Evolutionary conservation across 164 flowering plant genomes (phyloP), one percentile per base, ranked within the genome.

Genomic region (Tetrastigma voinierianum): DNA sequence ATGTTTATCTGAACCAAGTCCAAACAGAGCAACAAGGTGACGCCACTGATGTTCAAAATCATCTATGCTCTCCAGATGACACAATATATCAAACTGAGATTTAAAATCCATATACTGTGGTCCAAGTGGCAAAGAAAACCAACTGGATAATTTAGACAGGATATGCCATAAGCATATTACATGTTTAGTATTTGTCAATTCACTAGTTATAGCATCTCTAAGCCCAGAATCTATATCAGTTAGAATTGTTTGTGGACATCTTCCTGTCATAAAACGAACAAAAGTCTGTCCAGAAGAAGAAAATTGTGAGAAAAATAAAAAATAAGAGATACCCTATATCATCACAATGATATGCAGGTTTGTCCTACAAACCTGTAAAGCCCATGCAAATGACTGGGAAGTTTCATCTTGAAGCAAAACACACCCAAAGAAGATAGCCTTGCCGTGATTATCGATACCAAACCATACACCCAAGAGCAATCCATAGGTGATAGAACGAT

Each of bases 41-140:
- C 62, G 76, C 89, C 91, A 87, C 61, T 79, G 82, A 55, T 68
- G 73, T 48, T 83, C 91, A 65, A 87, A 87, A 55, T 82, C 86
- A 46, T 80, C 85, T 48, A 69, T 59, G 45, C 58, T 76, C 73
- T 84, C 86, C 61, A 82, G 47, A 52, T 59, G 78, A 69, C 73
- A 83, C 68, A 87, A 51, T 54, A 68, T 46, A 57, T 83, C 81
- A 72, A 87, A 83, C 66, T 83, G 80, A 13, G 76, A 49, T 76
- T 70, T 82, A 57, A 84, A 87, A 4, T 83, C 84, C 48, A 65
- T 71, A 77, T 70, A 83, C 40, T 67, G 86, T 20, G 73, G 51
- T 10, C 87, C 86, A 44, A 87, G 83, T 3, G 68, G 77, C 53
- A 52, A 49, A 74, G 81, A 77, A 71, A 84, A 83, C 91, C 87